Conservation (phyloP, 192 early-diverging fungal species). For the Irineochytrium annulatum region DNA sequence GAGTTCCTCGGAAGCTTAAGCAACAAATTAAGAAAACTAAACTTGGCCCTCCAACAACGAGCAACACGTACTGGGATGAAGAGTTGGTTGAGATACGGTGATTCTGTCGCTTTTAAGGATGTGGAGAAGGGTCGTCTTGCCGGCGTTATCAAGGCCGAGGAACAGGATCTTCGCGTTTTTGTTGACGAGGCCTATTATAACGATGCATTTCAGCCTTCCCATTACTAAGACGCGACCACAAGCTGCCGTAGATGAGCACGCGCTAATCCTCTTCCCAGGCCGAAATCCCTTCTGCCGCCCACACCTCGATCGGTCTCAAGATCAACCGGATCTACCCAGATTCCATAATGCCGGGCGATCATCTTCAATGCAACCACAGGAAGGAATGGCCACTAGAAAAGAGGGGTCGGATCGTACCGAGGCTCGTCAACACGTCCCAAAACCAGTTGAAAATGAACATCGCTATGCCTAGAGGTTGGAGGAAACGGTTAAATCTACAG, state of each 20-base stretch:
- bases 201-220: too few species aligned
- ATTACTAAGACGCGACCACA: too few species aligned
- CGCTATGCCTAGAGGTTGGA: too few species aligned
- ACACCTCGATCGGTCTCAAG: too few species aligned
- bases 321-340: too few species aligned
- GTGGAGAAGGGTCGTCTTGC: conserved; percentile 97
- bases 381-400: background rate
- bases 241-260: too few species aligned
- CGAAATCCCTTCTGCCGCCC: too few species aligned
- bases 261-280: too few species aligned
- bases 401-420: conserved; percentile 62
- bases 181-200: conserved; percentile 89
- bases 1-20: conserved; percentile 87
- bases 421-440: conserved; percentile 81
- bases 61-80: conserved; percentile 89
- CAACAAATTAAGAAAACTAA: conserved; percentile 5
- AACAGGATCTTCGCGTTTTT: conserved; percentile 99
- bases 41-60: background rate
- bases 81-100: conserved; percentile 88
- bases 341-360: too few species aligned
- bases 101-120: conserved; percentile 99
- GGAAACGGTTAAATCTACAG: too few species aligned
- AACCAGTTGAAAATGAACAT: conserved; percentile 99
- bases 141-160: conserved; percentile 96
- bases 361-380: background rate